Conservation (phyloP, 805 yeast species). For the Suhomyces xylopsoci region DNA sequence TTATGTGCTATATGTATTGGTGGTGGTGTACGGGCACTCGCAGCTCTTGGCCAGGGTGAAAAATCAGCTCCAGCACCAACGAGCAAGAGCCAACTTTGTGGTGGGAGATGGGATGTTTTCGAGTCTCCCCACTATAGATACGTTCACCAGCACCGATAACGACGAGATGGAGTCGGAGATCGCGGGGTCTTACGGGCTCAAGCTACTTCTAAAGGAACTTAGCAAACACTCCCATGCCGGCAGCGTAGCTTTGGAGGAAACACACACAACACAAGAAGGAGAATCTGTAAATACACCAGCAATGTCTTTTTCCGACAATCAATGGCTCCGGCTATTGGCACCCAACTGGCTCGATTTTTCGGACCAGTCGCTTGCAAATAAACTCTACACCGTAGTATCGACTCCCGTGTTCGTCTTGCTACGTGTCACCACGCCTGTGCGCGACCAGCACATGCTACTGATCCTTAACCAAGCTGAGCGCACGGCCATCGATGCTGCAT, state of each 20-base stretch:
- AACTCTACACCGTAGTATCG: constrained; percentile 13
- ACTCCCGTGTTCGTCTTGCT: constrained; percentile 26
- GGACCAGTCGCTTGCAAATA: constrained; percentile 7
- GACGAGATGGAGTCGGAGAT: constrained; percentile 5
- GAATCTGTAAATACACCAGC: background rate
- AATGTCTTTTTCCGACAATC: background rate
- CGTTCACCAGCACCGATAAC: background rate
- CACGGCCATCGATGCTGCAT: background rate
- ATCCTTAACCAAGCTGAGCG: constrained; percentile 1
- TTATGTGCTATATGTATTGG: constrained; percentile 57
- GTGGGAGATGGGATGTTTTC: constrained; percentile 12
- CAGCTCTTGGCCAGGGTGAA: constrained; percentile 11
- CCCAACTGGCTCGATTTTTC: constrained; percentile 16
- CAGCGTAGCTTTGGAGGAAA: background rate
- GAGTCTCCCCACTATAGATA: constrained; percentile 22
- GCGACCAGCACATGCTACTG: constrained; percentile 16
- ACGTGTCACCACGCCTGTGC: constrained; percentile 32
- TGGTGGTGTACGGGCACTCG: constrained; percentile 28
- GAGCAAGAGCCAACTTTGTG: constrained; percentile 22
- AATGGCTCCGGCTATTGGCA: constrained; percentile 7
- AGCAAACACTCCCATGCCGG: constrained; percentile 21
- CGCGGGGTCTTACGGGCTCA: constrained; percentile 32
- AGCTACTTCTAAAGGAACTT: constrained; percentile 30
- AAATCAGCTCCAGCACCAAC: constrained; percentile 14
- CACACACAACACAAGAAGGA: too few species aligned